These are phyloP conservation scores for Eutrema japonicum DNA, from an alignment of 345 rosid genomes.

Conservation along the genomic window DNA sequence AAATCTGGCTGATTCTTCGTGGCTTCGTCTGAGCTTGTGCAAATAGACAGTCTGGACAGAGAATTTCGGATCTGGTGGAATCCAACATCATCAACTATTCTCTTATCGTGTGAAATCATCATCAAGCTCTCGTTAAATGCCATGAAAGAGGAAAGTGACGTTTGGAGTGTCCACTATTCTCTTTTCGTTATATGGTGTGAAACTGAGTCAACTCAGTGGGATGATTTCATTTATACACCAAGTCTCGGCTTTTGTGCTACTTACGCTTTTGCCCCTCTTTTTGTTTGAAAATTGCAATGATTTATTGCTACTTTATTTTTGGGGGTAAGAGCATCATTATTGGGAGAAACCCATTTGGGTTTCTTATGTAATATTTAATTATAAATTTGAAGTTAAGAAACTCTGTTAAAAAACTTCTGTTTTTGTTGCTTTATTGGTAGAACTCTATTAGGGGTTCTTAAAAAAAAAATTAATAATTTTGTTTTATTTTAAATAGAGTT, in stretches of 20 bases:
- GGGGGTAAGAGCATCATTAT: no score
- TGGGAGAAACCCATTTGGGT: no score
- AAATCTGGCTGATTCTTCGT: constrained; percentile 37
- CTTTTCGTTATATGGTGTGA: constrained; percentile 14
- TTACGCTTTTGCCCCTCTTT: constrained; percentile 22
- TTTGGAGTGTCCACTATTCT: constrained; percentile 29
- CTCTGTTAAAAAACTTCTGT: no score
- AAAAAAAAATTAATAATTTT: no score
- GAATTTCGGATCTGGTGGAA: constrained; percentile 45
- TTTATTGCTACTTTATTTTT: constrained; percentile 1
- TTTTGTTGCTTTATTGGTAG: no score
- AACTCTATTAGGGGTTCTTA: no score
- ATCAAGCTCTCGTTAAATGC: constrained; percentile 55
- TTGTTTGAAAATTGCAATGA: constrained; percentile 23
- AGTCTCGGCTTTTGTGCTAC: constrained; percentile 4
- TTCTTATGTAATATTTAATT: no score
- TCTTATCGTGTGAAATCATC: constrained; percentile 8
- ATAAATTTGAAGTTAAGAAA: no score
- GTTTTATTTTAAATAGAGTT: no score
- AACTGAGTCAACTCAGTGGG: constrained; percentile 37
- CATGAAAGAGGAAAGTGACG: constrained; percentile 45
- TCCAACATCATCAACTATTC: constrained; percentile 34
- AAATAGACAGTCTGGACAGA: constrained; percentile 78
- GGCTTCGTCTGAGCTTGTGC: constrained; percentile 60
- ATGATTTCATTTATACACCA: constrained; percentile 24